Evolutionary conservation across 495 filamentous ascomycete genomes (phyloP), one percentile per base, ranked within the genome.

Genomic region (Xylaria castorea): DNA sequence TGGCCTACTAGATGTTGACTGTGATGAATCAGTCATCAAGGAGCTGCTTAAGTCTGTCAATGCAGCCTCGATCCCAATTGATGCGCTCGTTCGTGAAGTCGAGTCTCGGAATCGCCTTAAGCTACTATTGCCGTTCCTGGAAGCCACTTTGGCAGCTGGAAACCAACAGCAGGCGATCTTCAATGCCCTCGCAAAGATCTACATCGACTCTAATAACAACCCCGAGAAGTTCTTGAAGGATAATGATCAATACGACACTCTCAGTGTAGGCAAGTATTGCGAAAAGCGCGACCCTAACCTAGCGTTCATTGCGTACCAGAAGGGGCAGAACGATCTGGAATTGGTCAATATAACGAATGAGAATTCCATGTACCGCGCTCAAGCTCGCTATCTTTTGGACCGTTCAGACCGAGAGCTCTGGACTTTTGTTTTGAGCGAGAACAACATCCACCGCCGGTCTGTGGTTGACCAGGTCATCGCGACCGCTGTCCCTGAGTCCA

Each of bases 201-300:
- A 99, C 85, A 99, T 99, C 74, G 97, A 98, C 82, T 95, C 92
- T 81, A 99, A 99, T 87, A 98, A 97, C 84, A 94, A 97, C 80
- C 97, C 97, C 0, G 97, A 99, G 88, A 95, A 93, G 79, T 99
- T 99, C 87, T 86, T 99, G 60, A 97, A 94, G 86, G 96, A 98
- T 83, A 99, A 98, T 80, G 93, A 98, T 75, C 89, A 96, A 81
- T 99, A 99, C 77, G 97, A 99, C 81, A 91, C 97, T 3, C 84
- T 98, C 51, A 90, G 86, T 27, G 94, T 99, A 73, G 97, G 97
- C 76, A 97, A 98, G 82, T 99, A 99, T 86, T 99, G 97, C 80
- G 96, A 97, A 85, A 97, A 97, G 88, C 93, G 96, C 44, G 97
- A 99, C 79, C 97, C 97, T 57, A 98, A 98, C 82, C 86, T 99